Conservation (phyloP, 179 eudicot genomes). For the Nepenthes alata region DNA sequence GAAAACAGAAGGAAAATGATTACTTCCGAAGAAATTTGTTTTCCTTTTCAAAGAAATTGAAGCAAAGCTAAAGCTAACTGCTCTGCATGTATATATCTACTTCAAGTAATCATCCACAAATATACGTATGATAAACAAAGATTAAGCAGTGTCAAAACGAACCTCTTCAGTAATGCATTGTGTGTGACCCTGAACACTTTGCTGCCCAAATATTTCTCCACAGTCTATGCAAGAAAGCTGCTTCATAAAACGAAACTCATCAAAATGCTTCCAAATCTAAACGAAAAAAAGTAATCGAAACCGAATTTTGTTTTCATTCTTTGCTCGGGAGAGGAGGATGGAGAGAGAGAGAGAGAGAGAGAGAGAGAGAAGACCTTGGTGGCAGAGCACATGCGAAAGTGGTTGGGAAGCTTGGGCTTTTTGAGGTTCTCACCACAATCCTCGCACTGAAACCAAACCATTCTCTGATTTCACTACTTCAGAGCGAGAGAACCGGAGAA, state of each 20-base stretch:
- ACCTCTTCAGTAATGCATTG: constrained; percentile 89
- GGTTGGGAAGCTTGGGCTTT: constrained; percentile 70
- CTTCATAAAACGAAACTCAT: not conserved
- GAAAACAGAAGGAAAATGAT: no score
- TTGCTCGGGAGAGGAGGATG: no score
- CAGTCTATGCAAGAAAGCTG: constrained; percentile 89
- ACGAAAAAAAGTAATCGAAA: not conserved
- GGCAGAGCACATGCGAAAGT: constrained; percentile 69
- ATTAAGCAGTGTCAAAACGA: constrained; percentile 1
- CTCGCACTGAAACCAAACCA: constrained; percentile 98
- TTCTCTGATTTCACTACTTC: not conserved
- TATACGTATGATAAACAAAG: no score
- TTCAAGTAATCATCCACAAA: no score
- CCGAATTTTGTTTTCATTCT: no score
- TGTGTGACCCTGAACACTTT: constrained; percentile 63
- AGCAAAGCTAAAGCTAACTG: no score
- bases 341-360: no score
- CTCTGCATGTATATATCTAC: no score
- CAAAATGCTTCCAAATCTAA: not conserved
- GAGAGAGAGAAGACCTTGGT: constrained; percentile 25
- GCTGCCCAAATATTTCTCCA: constrained; percentile 51
- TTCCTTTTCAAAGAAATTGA: no score
- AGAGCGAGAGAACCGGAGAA: constrained; percentile 4
- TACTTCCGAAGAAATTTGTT: no score
- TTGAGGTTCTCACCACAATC: constrained; percentile 78